Conservation (phyloP, 148 eudicot species). For the Cornus kousa region DNA sequence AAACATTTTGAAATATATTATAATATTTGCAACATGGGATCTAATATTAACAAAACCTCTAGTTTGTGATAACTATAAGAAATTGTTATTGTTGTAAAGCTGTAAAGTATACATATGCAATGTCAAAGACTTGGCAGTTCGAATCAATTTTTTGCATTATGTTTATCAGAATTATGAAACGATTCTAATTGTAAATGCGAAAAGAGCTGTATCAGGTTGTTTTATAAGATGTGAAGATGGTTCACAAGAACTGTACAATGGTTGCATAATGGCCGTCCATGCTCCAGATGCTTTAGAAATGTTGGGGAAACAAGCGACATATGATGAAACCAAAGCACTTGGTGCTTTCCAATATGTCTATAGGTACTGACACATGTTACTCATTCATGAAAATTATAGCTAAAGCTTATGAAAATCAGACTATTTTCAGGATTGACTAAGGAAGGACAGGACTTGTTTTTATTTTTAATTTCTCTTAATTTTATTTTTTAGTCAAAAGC, state of each 20-base stretch:
- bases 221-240: constrained; percentile 52
- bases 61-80: not conserved
- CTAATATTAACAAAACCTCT: not conserved
- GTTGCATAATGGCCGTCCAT: constrained; percentile 78
- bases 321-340: constrained; percentile 69
- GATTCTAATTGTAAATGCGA: constrained; percentile 41
- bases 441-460: too few relatives aligned
- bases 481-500: too few relatives aligned
- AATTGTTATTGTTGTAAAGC: not conserved
- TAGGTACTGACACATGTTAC: constrained; percentile 40
- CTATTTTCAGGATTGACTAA: not conserved
- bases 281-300: constrained; percentile 82
- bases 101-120: not conserved
- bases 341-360: constrained; percentile 91
- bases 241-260: constrained; percentile 53
- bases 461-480: too few relatives aligned
- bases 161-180: not conserved
- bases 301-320: constrained; percentile 73
- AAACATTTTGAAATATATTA: too few relatives aligned
- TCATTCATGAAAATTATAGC: not conserved
- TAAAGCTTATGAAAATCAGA: not conserved
- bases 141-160: not conserved
- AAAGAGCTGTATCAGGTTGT: constrained; percentile 67
- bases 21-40: not conserved
- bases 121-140: not conserved